Evolutionary conservation across 768 basidiomycete genomes (phyloP).

Genomic region (Exidia glandulosa): DNA sequence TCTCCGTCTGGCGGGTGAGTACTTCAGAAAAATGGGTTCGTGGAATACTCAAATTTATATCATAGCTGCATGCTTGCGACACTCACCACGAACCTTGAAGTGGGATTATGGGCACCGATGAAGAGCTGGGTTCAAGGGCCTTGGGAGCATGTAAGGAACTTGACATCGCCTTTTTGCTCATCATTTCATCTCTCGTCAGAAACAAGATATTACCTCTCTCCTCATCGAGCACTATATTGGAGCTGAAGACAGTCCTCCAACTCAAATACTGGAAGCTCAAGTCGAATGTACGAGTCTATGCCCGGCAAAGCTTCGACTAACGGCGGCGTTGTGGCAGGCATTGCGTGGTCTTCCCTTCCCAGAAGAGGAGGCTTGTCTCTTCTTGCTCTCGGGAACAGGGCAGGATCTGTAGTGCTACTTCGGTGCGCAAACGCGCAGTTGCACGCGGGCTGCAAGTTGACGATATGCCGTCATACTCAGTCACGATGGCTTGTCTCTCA

Average conservation of each 20-base stretch:
- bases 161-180: slow-evolving; percentile 2
- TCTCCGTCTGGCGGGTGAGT: slow-evolving; percentile 49
- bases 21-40: not conserved
- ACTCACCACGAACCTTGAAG: slow-evolving; percentile 65
- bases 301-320: no score
- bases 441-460: not conserved
- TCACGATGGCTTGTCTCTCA: slow-evolving; percentile 3
- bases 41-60: not conserved
- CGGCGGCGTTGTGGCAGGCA: no score
- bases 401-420: slow-evolving; percentile 49
- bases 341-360: no score
- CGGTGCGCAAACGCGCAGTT: slow-evolving; percentile 27
- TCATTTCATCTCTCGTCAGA: no score
- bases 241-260: not conserved
- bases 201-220: slow-evolving; percentile 43
- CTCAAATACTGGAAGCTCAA: no score
- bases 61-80: slow-evolving; percentile 58
- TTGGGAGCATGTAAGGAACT: slow-evolving; percentile 46
- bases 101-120: slow-evolving; percentile 52
- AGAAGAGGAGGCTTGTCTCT: no score
- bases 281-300: no score
- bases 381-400: slow-evolving; percentile 57
- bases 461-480: no score
- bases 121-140: slow-evolving; percentile 65
- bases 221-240: slow-evolving; percentile 23